Base-by-base conservation (phyloP, 192 early-diverging fungal species). In the Phlyctochytrium arcticum region DNA sequence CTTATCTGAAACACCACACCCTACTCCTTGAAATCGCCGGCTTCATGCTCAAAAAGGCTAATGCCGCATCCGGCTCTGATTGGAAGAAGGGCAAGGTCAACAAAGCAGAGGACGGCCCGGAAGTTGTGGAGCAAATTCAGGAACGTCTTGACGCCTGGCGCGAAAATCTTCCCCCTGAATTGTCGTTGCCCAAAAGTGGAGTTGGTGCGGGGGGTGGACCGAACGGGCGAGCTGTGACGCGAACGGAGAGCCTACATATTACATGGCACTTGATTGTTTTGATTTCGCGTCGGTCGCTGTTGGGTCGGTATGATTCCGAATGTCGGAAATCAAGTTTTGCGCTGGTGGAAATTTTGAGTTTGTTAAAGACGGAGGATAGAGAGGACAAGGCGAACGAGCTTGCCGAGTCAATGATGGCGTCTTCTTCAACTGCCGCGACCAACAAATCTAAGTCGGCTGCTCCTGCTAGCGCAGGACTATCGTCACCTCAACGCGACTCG, bases 1-100 rank as follows among this genome's bases (percentile, higher is more conserved):
- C 55, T 35, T 66, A 66, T 26, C 35, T 66, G 27, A 15, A 23
- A 6, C 24, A 66, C n/a, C 46, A 66, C 64, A 48, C 42, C 5
- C 34, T 23, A 23, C 50, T 63, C 29, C 12, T 6, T 17, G 48
- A 54, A 54, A 63, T 63, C 61, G 36, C 35, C 34, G 61, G 61
- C 26, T 26, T 53, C 24, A 12, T 63, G 31, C 47, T 63, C 8
- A 30, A 54, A 33, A 15, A 27, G 12, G 49, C 36, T 19, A 63
- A 63, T 34, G 12, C 61, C 17, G 61, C 49, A 0, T 49, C 48
- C 6, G 61, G 32, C n/a, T 3, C 36, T 1, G n/a, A n/a, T n/a
- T 50, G 61, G 48, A 19, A 35, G 17, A 30, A 35, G 19, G 36
- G 36, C 57, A 44, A 48, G 17, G 26, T 32, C 4, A 54, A 54